Evolutionary conservation across 2,329 filamentous ascomycete species (phyloP), one percentile per base, ranked within the genome.

Genomic region (Monosporascus sp.): DNA sequence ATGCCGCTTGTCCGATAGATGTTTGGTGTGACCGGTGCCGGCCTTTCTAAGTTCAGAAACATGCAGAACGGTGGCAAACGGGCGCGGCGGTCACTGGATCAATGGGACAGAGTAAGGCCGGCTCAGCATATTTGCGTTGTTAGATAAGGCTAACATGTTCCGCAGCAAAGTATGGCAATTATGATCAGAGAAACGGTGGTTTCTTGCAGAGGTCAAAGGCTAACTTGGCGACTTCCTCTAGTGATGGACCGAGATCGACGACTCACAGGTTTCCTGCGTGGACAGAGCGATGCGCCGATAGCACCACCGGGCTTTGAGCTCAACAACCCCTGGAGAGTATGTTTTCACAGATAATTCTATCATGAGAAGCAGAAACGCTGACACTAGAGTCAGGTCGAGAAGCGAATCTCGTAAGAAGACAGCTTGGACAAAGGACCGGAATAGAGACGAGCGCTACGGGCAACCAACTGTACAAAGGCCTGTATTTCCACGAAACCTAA

Each of bases 211-310:
- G 70, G 60, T 47, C 44, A 18, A 36, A 15, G 17, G 47, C 61
- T 66, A 48, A 66, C 54, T 34, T 45, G 41, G 8, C 22, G 25
- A 36, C 51, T 31, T 37, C 36, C 37, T 55, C 27, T 51, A 85
- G 83, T 86, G 83, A 85, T 85, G 82, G 77, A 83, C 52, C 81
- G 83, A 62, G 83, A 86, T 62, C 74, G 77, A 56, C 76, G 83
- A 65, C 73, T 86, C 56, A 85, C 83, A 7, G 82, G 83, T 46
- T 73, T 69, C 47, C 61, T 83, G 56, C 74, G 82, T 67, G 83
- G 82, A 38, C 83, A 86, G 64, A 76, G 72, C 52, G 80, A 83
- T 64, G 73, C 71, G 25, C 68, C 80, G 42, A 66, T 72, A 59
- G 82, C 83, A 22, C 82, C 83, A 18, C 65, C 72, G 18, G 83